phyloP scores from a whole-genome alignment of 306 rosid species.

The Bauhinia variegata region DNA sequence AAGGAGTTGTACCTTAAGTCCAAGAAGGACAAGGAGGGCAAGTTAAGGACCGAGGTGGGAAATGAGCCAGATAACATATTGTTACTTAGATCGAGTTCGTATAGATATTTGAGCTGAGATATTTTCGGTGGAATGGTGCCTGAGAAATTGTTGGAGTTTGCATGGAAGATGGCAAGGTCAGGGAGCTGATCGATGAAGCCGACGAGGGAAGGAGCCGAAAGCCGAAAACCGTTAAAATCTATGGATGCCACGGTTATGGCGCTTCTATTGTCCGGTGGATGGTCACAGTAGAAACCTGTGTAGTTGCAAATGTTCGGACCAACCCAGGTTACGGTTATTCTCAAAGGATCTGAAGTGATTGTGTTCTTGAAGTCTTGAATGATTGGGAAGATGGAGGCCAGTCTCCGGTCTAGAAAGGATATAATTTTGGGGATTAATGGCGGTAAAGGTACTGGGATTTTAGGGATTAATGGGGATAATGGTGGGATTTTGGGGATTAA shows the following conservation, averaged over 20 bases:
- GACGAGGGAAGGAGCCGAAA: slow-evolving; percentile 61
- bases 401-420: slow-evolving; percentile 61
- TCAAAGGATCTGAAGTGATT: slow-evolving; percentile 73
- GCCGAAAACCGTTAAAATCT: slow-evolving; percentile 76
- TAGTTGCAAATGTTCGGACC: slow-evolving; percentile 77
- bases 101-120: slow-evolving; percentile 57
- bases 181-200: slow-evolving; percentile 82
- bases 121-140: slow-evolving; percentile 66
- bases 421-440: slow-evolving; percentile 42
- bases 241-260: slow-evolving; percentile 71
- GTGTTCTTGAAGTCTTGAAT: slow-evolving; percentile 76
- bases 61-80: slow-evolving; percentile 67
- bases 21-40: slow-evolving; percentile 55
- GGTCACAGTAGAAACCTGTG: slow-evolving; percentile 77
- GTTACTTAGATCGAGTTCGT: slow-evolving; percentile 82
- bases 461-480: background rate
- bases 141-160: slow-evolving; percentile 70
- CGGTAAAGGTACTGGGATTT: slow-evolving; percentile 7
- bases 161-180: slow-evolving; percentile 79
- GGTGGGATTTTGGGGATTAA: slow-evolving; percentile 6
- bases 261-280: slow-evolving; percentile 66
- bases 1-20: slow-evolving; percentile 75
- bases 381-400: slow-evolving; percentile 60
- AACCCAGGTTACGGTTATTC: slow-evolving; percentile 70
- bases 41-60: slow-evolving; percentile 56